Evolutionary conservation across 306 rosid species (phyloP), one percentile per base, ranked within the genome.

Genomic region (Acacia confusa): DNA sequence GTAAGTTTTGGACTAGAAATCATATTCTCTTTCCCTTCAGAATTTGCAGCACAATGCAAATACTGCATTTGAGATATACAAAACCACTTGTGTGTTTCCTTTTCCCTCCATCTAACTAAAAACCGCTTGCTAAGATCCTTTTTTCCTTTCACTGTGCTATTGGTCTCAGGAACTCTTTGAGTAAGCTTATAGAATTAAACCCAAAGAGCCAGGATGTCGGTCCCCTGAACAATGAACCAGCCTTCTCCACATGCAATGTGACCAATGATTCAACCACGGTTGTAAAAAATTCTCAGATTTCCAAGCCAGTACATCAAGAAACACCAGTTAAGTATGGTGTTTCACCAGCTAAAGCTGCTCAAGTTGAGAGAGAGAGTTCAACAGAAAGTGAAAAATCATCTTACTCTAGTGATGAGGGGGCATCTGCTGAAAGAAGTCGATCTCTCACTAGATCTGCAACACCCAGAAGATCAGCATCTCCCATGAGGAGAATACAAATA

Each of bases 401-500:
- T 38, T 85, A 88, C 79, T 89, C 97, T 7, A 88, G 92, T 84
- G 97, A 93, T 47, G 94, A 84, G 78, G 92, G 86, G 82, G 45
- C 71, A 85, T 89, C 91, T 75, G 91, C 86, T 27, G 98, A 92
- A 86, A 86, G 99, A 89, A 95, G 98, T 82, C 91, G 99, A 53
- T 89, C 92, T 79, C 88, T 93, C 38, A 74, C 86, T 79, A 90
- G 98, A 76, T 87, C 89, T 55, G 87, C 92, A 75, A 70, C 92
- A 61, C 92, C 99, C 13, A 88, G 96, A 88, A 90, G 99, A 82
- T 93, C 98, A 50, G 98, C 99, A 78, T 93, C 99, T 77, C 99
- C 99, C 47, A 95, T 95, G 99, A 88, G 98, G 84, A 90, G 99
- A 82, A 43, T 95, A 55, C 98, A 95, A 83, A 89, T 95, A 63